Conservation (phyloP, 202 grass and related monocot species). For the Schoenoplectus triqueter region DNA sequence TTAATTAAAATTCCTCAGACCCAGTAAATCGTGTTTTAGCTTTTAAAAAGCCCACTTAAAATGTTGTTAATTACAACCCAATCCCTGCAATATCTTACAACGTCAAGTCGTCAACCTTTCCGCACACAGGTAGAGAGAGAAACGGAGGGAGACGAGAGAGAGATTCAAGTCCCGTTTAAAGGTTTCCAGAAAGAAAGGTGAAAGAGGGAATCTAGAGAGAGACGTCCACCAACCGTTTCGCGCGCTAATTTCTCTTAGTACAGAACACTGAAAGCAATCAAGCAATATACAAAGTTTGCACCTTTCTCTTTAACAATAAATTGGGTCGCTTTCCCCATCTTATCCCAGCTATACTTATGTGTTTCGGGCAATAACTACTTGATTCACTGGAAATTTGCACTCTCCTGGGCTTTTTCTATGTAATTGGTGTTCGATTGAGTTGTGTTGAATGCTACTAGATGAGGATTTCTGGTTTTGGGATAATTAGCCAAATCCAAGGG, state of each 20-base stretch:
- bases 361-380: constrained; percentile 37
- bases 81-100: neutral
- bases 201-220: constrained; percentile 30
- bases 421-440: constrained; percentile 45
- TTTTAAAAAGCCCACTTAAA: constrained; percentile 14
- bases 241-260: neutral
- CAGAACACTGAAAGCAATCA: constrained; percentile 16
- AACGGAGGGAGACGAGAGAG: neutral
- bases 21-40: constrained; percentile 32
- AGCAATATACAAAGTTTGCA: constrained; percentile 17
- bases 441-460: constrained; percentile 29
- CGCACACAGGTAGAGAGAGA: neutral
- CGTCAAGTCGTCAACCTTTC: constrained; percentile 7
- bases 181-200: constrained; percentile 29
- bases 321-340: constrained; percentile 29
- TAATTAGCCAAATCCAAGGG: constrained; percentile 18
- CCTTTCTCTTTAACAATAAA: constrained; percentile 27
- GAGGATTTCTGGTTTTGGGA: neutral
- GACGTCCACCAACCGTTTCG: constrained; percentile 35
- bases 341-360: constrained; percentile 36
- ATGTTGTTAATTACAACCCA: constrained; percentile 10
- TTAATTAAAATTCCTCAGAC: constrained; percentile 20
- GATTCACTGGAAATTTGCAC: constrained; percentile 48
- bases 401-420: constrained; percentile 34
- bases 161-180: neutral